Evolutionary conservation across 164 flowering plant species (phyloP), one percentile per base, ranked within the genome.

Genomic region (Amborella trichopoda): DNA sequence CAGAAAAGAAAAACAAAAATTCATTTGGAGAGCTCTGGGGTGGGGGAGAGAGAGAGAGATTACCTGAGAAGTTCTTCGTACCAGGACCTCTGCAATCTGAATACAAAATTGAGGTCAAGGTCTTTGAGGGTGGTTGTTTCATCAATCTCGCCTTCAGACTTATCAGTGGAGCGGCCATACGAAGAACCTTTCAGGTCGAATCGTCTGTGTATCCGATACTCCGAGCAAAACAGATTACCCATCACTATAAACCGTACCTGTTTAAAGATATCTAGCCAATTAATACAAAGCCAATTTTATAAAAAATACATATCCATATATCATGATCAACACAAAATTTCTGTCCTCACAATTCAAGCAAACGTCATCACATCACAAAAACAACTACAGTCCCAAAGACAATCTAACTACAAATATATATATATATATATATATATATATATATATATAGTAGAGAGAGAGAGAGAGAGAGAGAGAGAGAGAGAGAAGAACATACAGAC

Each of bases 41-140:
- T 18, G 11, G 23, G 14, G 4, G 20, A 14, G 14, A 16, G 26
- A 48, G 23, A 2, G 26, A 24, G 14, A 40, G 21, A 20, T 22
- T 54, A 84, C 95, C 64, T 72, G 44, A 79, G 75, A 23, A 85
- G 73, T 18, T 81, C 88, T 41, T 76, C 62, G 60, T 54, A 85
- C 91, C 88, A 77, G 46, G 67, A 63, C 21, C 38, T 48, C 44
- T 81, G 78, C 21, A 85, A 68, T 10, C 83, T 81, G 67, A 85
- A 85, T 18, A 68, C 74, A 64, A 50, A 85, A 58, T 85, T 76
- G 17, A 85, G 87, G 58, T 85, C 95, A 20, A 85, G 80, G 57
- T 85, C 95, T 62, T 85, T 85, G 9, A 85, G 73, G 44, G 95
- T 85, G 19, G 61, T 75, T 5, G 77, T 78, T 48, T 75, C 81